Evolutionary conservation across 257 asterid genomes (phyloP), one percentile per base, ranked within the genome.

Genomic region (Plantago elongata): DNA sequence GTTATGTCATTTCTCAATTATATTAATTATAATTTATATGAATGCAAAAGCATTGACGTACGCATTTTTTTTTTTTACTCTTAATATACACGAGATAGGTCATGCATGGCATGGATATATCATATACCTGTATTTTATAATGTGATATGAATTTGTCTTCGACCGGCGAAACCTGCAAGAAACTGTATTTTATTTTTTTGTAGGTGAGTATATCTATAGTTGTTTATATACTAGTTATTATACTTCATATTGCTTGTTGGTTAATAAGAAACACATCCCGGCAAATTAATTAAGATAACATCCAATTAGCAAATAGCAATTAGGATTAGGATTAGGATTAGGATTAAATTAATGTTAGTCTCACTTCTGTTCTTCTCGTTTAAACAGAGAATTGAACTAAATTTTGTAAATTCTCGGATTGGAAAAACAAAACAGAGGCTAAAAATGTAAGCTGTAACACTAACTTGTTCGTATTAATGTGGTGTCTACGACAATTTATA

Each of bases 251-350:
- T 42, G 16, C 18, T 29, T 62, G 67, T 34, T 48, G 57, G 66
- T 14, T 14, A 45, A 47, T 14, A 29, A 62, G 66, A 14, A 62
- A 48, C 67, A 62, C 15, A 13, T 7, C 34, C 40, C 57, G 13
- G 4, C 34, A 5, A 51, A 17, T 7, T 51, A 15, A 15, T 5
- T 18, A 18, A 34, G 8, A 7, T 34, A 5, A 34, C 3, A 1
- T 34, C 40, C 40, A 34, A 34, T 22, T 22, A 22, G 27, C 27
- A 22, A 22, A 22, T 22, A 22, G 27, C 27, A 22, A 22, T 22
- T 22, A 22, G 27, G 27, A 22, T 22, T 22, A 22, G 27, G 27
- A 22, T n/a, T n/a, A n/a, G n/a, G n/a, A n/a, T n/a, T n/a, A n/a
- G n/a, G n/a, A n/a, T n/a, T n/a, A n/a, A n/a, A n/a, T n/a, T n/a